Evolutionary conservation across 306 rosid genomes (phyloP), one percentile per base, ranked within the genome.

Genomic region (Pterocarpus santalinus): DNA sequence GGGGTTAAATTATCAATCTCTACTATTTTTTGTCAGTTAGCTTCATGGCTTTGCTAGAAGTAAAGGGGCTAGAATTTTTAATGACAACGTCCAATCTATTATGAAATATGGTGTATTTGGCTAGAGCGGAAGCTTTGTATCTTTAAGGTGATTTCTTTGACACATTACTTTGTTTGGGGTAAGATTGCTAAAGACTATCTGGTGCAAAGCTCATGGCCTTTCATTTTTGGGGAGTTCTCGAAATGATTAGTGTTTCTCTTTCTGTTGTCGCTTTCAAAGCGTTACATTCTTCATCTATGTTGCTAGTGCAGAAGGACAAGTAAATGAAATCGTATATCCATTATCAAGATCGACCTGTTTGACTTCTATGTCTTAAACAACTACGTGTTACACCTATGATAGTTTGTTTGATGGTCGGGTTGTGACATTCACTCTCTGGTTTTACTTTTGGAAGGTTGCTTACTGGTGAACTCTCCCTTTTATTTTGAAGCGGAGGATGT

Each of bases 291-390:
- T 86, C 82, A 80, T 66, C 58, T 80, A 79, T 75, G 56, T 71
- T 73, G 3, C 70, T 67, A 83, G 61, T 81, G 85, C 89, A 43
- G 90, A 90, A 80, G 90, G 85, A 84, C 91, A 95, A 15, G 94
- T 94, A 93, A 94, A 90, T 90, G 97, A 74, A 94, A 91, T 94
- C 97, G 89, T 92, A 89, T 30, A 92, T 8, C 15, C 1, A 66
- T 65, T 30, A 51, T 69, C 90, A 85, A 87, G 47, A 66, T 65
- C 81, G 80, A 79, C 72, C 8, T 47, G 7, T 64, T 55, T 10
- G 34, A 55, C 7, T 3, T 51, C n/a, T 33, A 7, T 2, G 12
- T 57, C 17, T 33, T 0, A 49, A 69, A 81, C 88, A 44, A 3
- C 82, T 87, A 73, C 83, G 82, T 13, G 28, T 62, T 61, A 22